phyloP scores from a whole-genome alignment of 192 early-diverging fungal species.

The Spizellomyces sp. region DNA sequence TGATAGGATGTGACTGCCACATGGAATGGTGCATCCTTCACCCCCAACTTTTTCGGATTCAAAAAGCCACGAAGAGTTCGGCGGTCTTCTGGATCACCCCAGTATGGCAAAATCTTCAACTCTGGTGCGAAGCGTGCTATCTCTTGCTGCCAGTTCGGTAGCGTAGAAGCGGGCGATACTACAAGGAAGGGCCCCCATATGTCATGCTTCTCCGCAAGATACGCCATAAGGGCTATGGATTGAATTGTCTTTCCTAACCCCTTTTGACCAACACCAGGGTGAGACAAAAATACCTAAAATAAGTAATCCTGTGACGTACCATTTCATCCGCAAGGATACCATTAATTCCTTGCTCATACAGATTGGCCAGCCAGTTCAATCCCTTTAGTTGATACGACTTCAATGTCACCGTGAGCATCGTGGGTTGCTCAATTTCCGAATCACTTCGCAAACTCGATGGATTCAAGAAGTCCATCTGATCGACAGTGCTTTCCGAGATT shows the following conservation, averaged over 20 bases:
- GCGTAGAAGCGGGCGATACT: constrained; percentile 83
- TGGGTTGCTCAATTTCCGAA: constrained; percentile 77
- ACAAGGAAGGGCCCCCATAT: constrained; percentile 93
- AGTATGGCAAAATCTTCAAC: constrained; percentile 84
- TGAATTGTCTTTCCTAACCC: constrained; percentile 88
- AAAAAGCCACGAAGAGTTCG: constrained; percentile 78
- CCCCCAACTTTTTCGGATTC: constrained; percentile 70
- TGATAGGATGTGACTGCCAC: constrained; percentile 91
- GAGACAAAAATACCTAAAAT: background rate
- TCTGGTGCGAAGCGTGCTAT: constrained; percentile 77
- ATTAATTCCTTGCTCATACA: constrained; percentile 95
- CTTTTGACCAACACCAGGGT: constrained; percentile 21
- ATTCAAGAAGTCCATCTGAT: constrained; percentile 86
- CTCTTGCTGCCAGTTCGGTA: constrained; percentile 95
- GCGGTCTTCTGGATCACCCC: constrained; percentile 82
- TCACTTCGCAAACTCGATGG: constrained; percentile 72
- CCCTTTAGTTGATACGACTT: constrained; percentile 90
- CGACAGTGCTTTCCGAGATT: constrained; percentile 41
- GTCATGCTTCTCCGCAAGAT: constrained; percentile 81
- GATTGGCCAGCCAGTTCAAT: constrained; percentile 87
- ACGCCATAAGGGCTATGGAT: constrained; percentile 86
- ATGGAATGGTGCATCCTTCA: constrained; percentile 63
- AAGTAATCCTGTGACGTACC: constrained; percentile 7
- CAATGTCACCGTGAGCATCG: constrained; percentile 74
- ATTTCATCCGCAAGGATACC: constrained; percentile 71